A percentile compares a stretch with the other conserved stretches of the same genome.
Conservation (phyloP, 129 eudicot genomes). For the Flaveria ramosissima region DNA sequence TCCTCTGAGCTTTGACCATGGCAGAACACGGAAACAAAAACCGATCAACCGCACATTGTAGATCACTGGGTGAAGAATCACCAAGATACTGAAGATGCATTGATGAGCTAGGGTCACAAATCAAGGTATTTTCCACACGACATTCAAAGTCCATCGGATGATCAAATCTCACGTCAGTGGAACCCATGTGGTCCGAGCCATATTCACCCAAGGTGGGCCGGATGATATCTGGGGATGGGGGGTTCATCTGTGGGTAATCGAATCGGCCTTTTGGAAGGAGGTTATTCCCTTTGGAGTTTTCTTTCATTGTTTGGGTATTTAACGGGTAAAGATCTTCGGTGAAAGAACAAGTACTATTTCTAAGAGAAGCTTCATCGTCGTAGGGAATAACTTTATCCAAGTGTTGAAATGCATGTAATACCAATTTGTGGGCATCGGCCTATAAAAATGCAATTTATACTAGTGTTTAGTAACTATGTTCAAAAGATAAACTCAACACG, state of each 20-base stretch:
- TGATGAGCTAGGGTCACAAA: constrained; percentile 51
- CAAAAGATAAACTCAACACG: not conserved
- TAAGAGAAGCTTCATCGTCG: constrained; percentile 59
- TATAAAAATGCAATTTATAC: constrained; percentile 19
- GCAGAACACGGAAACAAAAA: constrained; percentile 44
- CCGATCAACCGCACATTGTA: constrained; percentile 43
- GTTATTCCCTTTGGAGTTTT: constrained; percentile 28
- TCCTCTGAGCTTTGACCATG: constrained; percentile 52
- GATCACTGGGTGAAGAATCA: constrained; percentile 38
- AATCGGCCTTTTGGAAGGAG: constrained; percentile 28
- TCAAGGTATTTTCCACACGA: constrained; percentile 43
- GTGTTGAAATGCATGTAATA: constrained; percentile 58
- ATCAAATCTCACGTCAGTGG: constrained; percentile 45
- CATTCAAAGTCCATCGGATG: constrained; percentile 43
- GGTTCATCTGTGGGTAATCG: constrained; percentile 38
- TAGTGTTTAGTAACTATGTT: not conserved
- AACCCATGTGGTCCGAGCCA: constrained; percentile 39
- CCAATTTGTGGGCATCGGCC: constrained; percentile 66
- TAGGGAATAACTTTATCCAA: constrained; percentile 53
- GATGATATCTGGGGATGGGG: constrained; percentile 43
- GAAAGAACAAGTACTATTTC: constrained; percentile 29
- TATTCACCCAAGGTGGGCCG: constrained; percentile 46
- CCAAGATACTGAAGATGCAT: constrained; percentile 55
- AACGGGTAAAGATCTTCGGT: constrained; percentile 32
- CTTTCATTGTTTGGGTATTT: constrained; percentile 34